Evolutionary conservation across 2,329 filamentous ascomycete genomes (phyloP).

Genomic region (Aspergillus clavatus): DNA sequence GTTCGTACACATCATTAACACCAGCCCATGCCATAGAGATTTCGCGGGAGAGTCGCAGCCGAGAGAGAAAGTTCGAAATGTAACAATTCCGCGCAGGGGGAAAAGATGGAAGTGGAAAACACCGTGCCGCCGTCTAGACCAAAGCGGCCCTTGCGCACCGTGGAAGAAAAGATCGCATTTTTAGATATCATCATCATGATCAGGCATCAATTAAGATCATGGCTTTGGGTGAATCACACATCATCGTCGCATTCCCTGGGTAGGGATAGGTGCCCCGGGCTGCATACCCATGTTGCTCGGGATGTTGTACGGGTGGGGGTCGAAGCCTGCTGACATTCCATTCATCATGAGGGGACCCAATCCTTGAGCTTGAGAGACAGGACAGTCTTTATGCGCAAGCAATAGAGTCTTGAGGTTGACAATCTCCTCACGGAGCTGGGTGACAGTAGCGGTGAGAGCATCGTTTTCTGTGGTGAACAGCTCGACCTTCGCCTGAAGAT

Average conservation of each 20-base stretch:
- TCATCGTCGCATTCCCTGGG: slow-evolving; percentile 36
- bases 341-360: slow-evolving; percentile 47
- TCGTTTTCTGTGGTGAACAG: slow-evolving; percentile 91
- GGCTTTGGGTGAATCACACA: slow-evolving; percentile 3
- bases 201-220: slow-evolving; percentile 9
- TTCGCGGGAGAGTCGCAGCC: slow-evolving; percentile 21
- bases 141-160: not conserved
- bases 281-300: slow-evolving; percentile 41
- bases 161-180: slow-evolving; percentile 1
- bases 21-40: slow-evolving; percentile 33
- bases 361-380: slow-evolving; percentile 82
- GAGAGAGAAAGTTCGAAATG: slow-evolving; percentile 20
- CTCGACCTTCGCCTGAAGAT: slow-evolving; percentile 91
- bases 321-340: slow-evolving; percentile 36
- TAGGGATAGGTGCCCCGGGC: slow-evolving; percentile 29
- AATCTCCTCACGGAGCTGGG: slow-evolving; percentile 81
- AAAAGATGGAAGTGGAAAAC: slow-evolving; percentile 14
- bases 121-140: not conserved
- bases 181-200: slow-evolving; percentile 4
- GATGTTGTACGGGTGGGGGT: slow-evolving; percentile 42
- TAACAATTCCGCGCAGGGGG: slow-evolving; percentile 6
- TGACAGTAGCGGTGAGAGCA: slow-evolving; percentile 74
- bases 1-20: slow-evolving; percentile 39
- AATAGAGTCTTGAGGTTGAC: slow-evolving; percentile 91
- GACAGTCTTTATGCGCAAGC: slow-evolving; percentile 92